Base-by-base conservation (phyloP, 1,284 basidiomycete genomes). In the Agaricales sp. region DNA sequence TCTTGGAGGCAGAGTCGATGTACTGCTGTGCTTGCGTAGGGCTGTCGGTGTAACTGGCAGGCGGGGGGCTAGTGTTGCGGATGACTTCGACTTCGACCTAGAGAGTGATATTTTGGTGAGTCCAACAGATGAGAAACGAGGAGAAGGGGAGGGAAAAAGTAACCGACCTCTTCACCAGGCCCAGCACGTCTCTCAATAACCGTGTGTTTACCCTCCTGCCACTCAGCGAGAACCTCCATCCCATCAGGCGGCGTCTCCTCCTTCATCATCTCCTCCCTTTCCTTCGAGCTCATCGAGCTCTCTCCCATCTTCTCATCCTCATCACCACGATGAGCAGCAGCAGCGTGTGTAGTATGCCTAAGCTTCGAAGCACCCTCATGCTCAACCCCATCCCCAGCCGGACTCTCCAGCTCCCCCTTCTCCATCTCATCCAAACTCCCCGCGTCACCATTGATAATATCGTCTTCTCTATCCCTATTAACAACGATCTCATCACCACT, bases 201-300 rank as follows among this genome's bases (percentile, higher is more conserved):
- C 35, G 73, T 68, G 59, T 87, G 74, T 30, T 70, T 65, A 2
- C 87, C 88, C 60, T 91, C 85, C 55, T 71, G 68, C 76, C 83
- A 90, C 16, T 41, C 39, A 11, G 39, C 6, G 8, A 41, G 19
- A 20, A 41, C 19, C 16, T 18, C 39, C 39, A 41, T 11, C 16
- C 39, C 39, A 20, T 41, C 39, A 4, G 39, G n/a, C 13, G 39
- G 39, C 18, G 19, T 20, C 16, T 41, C 39, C 6, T 41, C 39
- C 30, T 35, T 35, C 30, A 35, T 35, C 39, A 20, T 20, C 16
- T 41, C 39, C 19, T 41, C 16, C 19, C 39, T n/a, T 18, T 41
- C 39, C 39, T 41, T 41, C 30, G 30, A 35, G n/a, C 30, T 35
- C 30, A 35, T 35, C 39, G 39, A 41, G 16, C 16, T 41, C 16